These are phyloP conservation scores for Sistotremastrum suecicum DNA, from an alignment of 768 basidiomycete genomes.

Conservation along the genomic window DNA sequence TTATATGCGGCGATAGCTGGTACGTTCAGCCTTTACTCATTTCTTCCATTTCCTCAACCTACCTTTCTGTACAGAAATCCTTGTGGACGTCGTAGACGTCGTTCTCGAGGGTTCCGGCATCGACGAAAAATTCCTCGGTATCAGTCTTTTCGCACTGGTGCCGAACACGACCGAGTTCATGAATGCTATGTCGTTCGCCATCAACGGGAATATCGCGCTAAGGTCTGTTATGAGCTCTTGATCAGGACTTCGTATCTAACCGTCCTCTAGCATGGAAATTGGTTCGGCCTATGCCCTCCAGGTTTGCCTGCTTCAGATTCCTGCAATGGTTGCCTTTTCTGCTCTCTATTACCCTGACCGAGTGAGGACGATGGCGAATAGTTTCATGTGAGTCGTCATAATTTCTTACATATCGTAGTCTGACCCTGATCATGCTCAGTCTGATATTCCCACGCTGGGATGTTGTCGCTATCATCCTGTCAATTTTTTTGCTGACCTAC, in stretches of 20 bases:
- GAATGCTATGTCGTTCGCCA: slow-evolving; percentile 96
- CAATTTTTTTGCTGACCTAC: slow-evolving; percentile 96
- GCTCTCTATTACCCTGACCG: slow-evolving; percentile 83
- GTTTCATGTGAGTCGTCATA: slow-evolving; percentile 69
- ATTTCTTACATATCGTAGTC: not conserved
- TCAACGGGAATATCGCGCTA: slow-evolving; percentile 92
- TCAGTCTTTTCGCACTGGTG: slow-evolving; percentile 92
- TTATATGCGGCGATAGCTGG: slow-evolving; percentile 94
- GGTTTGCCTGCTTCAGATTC: slow-evolving; percentile 94
- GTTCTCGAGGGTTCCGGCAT: slow-evolving; percentile 83
- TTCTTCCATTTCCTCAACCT: not conserved
- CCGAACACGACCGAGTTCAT: slow-evolving; percentile 99
- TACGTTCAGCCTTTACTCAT: slow-evolving; percentile 22
- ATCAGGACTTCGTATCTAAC: not conserved
- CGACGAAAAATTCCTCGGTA: slow-evolving; percentile 93
- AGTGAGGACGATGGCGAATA: slow-evolving; percentile 77
- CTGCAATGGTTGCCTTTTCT: slow-evolving; percentile 97
- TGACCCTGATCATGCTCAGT: slow-evolving; percentile 24
- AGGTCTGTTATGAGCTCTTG: slow-evolving; percentile 37
- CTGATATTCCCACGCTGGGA: slow-evolving; percentile 99
- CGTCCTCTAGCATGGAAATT: slow-evolving; percentile 81
- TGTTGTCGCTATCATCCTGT: slow-evolving; percentile 84
- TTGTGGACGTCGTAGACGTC: slow-evolving; percentile 92
- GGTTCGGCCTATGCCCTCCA: slow-evolving; percentile 98
- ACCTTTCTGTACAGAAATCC: slow-evolving; percentile 48